Conservation (phyloP, 75 land plant genomes). For the Picea glauca region DNA sequence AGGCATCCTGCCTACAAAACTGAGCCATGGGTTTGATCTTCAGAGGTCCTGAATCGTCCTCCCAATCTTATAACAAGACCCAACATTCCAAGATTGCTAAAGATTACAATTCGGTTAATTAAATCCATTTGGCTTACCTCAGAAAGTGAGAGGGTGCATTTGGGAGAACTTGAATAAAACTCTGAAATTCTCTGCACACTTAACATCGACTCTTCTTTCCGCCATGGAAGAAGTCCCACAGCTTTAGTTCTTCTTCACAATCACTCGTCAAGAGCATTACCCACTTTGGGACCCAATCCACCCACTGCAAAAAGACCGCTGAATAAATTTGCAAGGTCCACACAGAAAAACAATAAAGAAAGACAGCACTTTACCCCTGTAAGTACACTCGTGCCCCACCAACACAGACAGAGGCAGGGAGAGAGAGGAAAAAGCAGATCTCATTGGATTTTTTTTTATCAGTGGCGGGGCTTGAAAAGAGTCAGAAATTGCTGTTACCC, state of each 20-base stretch:
- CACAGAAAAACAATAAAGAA: background rate
- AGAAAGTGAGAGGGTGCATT: background rate
- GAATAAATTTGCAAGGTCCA: background rate
- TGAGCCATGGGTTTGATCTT: background rate
- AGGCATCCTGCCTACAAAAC: background rate
- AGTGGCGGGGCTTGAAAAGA: background rate
- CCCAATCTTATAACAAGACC: background rate
- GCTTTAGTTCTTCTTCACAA: too few relatives aligned
- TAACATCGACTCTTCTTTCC: background rate
- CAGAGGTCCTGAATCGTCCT: background rate
- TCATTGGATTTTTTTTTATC: background rate
- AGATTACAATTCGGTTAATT: background rate
- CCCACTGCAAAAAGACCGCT: background rate
- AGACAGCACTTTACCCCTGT: background rate
- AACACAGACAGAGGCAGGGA: background rate
- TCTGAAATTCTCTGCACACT: background rate
- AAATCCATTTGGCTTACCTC: constrained; percentile 1
- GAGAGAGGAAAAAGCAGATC: too few relatives aligned
- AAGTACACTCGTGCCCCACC: background rate
- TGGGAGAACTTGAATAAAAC: background rate
- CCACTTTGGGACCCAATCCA: constrained; percentile 8
- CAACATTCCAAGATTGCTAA: background rate
- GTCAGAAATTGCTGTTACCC: too few relatives aligned
- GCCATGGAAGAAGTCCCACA: background rate
- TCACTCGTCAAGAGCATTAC: background rate